Base-by-base conservation (phyloP, 305 asterid species). In the Fraxinus ornus region DNA sequence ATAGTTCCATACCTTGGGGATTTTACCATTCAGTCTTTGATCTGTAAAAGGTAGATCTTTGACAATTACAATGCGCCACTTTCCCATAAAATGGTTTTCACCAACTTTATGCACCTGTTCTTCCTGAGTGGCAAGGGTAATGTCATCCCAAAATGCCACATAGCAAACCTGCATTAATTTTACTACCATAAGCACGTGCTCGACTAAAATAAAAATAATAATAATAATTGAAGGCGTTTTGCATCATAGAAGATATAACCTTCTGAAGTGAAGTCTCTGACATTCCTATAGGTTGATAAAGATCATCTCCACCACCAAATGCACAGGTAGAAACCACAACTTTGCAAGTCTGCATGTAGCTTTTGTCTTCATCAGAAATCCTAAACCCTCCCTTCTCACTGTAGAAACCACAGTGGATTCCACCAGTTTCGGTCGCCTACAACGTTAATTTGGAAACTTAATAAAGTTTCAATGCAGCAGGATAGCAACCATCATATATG, bases 241-340 rank as follows among this genome's bases (percentile, higher is more conserved):
- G 72, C 74, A 35, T 24, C 49, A 71, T 80, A 76, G 41, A 76
- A 21, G 78, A 30, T 30, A 68, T 66, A 85, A 96, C 99, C 99
- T 96, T 91, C 85, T 86, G 92, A 84, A 89, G 92, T 35, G 99
- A 96, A n/a, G 83, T 82, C 81, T 90, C 90, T 13, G 97, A 90
- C 98, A 96, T 93, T 85, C 97, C 98, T 83, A 96, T 94, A 60
- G 99, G 99, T 90, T 96, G 98, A 88, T 96, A 96, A 37, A 96
- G 98, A 90, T 96, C 92, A 86, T 96, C 99, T 76, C 99, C 99
- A 79, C 99, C 99, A 78, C 99, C 99, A 90, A 96, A 96, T 84
- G 99, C 95, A 89, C 99, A 96, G 28, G 99, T 96, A 13, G 98
- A 96, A 82, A 96, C 98, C 86, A 92, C 99, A 64, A 85, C 93